Base-by-base conservation (phyloP, 139 green algal species). In the Parachlorella kessleri region DNA sequence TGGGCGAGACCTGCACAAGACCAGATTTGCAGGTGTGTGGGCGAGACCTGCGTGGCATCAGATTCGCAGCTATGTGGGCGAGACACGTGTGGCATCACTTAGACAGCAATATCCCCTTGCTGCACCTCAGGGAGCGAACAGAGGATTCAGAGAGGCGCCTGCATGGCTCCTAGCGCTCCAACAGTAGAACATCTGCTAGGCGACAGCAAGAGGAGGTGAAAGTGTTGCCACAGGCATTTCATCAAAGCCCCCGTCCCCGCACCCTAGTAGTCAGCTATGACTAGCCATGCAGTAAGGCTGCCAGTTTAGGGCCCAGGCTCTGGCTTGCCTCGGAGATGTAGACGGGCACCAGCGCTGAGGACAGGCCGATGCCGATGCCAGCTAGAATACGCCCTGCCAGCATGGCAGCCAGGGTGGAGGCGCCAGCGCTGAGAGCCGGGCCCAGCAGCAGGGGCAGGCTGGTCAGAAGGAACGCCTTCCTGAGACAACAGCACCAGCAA, bases 311-410 rank as follows among this genome's bases (percentile, higher is more conserved):
- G n/a, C n/a, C n/a, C n/a, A n/a, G n/a, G n/a, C n/a, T n/a, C n/a
- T n/a, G 48, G 48, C 48, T 18, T 55, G 92, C 90, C 88, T 97
- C 94, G 28, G 86, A 92, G 77, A 99, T 98, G 92, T 98, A 98
- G 2, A 98, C 88, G 5, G 96, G 97, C 33, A 98, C 96, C 3
- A 98, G 82, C 1, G 91, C 92, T 0, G 93, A 98, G 14, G 90
- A 90, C 26, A 99, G 85, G 8, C 96, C 96, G 54, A 99, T 97
- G 66, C 94, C 96, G 6, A 98, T 14, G 9, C 96, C 96, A 3
- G 90, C 83, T 7, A 99, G 28, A 64, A 92, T 84, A 4, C 96
- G 88, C 4, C 96, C 96, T 4, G 86, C 76, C 1, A 97, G 41
- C 86, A 99, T 93, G 8, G 65, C 23, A 6, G 72, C 63, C 35